phyloP scores from a whole-genome alignment of 805 yeast genomes.

The Monosporozyma yasuniensis region DNA sequence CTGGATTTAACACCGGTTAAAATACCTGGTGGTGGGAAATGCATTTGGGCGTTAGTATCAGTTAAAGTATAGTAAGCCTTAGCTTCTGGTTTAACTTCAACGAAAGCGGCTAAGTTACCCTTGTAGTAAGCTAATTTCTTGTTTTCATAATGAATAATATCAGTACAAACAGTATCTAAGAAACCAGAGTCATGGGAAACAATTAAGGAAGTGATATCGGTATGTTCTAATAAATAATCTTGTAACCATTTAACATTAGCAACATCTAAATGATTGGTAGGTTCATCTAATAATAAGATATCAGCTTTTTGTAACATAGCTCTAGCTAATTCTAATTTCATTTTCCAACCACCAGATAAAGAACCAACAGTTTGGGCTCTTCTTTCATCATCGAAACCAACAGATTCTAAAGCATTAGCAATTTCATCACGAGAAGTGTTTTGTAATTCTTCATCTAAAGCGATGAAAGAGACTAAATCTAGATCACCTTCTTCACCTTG shows the following conservation, averaged over 20 bases:
- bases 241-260: slow-evolving; percentile 88
- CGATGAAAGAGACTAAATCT: slow-evolving; percentile 82
- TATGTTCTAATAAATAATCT: slow-evolving; percentile 73
- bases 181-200: slow-evolving; percentile 98
- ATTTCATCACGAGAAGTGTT: slow-evolving; percentile 61
- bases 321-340: slow-evolving; percentile 97
- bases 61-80: slow-evolving; percentile 90
- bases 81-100: slow-evolving; percentile 88
- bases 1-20: slow-evolving; percentile 93
- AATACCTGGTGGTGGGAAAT: slow-evolving; percentile 97
- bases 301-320: slow-evolving; percentile 98
- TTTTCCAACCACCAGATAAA: slow-evolving; percentile 98
- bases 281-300: slow-evolving; percentile 89
- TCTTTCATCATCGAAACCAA: slow-evolving; percentile 88
- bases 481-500: slow-evolving; percentile 92
- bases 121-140: slow-evolving; percentile 90
- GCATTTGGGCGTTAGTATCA: slow-evolving; percentile 90
- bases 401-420: slow-evolving; percentile 64
- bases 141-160: slow-evolving; percentile 91
- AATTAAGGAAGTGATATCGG: slow-evolving; percentile 85
- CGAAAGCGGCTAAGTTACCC: slow-evolving; percentile 91
- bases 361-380: slow-evolving; percentile 88
- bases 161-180: slow-evolving; percentile 92
- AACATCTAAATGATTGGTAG: slow-evolving; percentile 96
- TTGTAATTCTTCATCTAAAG: slow-evolving; percentile 73